These are phyloP conservation scores for Chaetomidium leptoderma DNA, from an alignment of 495 filamentous ascomycete species.

Conservation along the genomic window DNA sequence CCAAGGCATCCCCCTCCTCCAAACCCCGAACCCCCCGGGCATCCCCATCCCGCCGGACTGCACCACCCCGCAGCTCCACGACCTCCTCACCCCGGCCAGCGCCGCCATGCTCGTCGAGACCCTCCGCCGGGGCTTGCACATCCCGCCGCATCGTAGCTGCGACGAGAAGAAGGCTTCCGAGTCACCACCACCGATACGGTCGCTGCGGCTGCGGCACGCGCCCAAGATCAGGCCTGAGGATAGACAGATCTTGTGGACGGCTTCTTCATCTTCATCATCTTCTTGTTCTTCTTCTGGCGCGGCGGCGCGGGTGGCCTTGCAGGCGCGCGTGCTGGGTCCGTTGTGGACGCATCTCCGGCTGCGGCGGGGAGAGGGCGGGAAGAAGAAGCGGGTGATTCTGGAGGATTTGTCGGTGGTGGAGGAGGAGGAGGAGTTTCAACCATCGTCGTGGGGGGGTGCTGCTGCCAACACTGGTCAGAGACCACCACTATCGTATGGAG, in stretches of 20 bases:
- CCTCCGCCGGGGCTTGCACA: slow-evolving; percentile 56
- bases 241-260: slow-evolving; percentile 30
- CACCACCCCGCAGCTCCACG: slow-evolving; percentile 26
- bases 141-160: slow-evolving; percentile 66
- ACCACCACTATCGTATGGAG: no score
- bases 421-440: not conserved
- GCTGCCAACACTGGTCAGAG: no score
- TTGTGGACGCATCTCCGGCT: slow-evolving; percentile 26
- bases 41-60: slow-evolving; percentile 20
- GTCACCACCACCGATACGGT: not conserved
- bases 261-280: no score
- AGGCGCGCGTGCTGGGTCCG: slow-evolving; percentile 8
- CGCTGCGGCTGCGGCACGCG: slow-evolving; percentile 24
- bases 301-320: slow-evolving; percentile 3
- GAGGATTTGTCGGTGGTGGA: not conserved
- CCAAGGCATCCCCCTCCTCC: slow-evolving; percentile 66
- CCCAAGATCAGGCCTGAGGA: slow-evolving; percentile 39
- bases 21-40: slow-evolving; percentile 42
- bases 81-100: slow-evolving; percentile 46
- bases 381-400: slow-evolving; percentile 28
- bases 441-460: not conserved
- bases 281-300: no score
- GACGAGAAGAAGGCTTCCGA: no score
- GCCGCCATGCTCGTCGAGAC: slow-evolving; percentile 59
- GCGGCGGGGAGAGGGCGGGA: not conserved